Evolutionary conservation across 1,284 basidiomycete genomes (phyloP), one percentile per base, ranked within the genome.

Genomic region (Wolfiporia cocos): DNA sequence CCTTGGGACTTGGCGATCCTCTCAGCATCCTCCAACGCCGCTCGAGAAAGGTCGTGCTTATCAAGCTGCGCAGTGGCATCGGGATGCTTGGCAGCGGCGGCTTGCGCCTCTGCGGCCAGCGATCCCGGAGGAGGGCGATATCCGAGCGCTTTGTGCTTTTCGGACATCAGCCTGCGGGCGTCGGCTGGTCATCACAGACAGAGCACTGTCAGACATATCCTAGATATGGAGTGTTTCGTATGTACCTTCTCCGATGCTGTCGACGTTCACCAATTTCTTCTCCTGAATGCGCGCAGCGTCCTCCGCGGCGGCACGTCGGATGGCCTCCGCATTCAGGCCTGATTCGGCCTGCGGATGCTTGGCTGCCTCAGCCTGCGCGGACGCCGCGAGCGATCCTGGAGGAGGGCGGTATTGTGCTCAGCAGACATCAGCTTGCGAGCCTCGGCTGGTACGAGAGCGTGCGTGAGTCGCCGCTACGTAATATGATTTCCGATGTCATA

Each of bases 401-500:
- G 62, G 60, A 7, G 62, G 61, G 18, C 57, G 59, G 49, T 58
- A 63, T 57, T 56, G 50, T 63, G 61, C 39, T 64, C 61, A 32
- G 53, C 50, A 2, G 61, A 63, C 55, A 62, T 56, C n/a, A 62
- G 52, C 23, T 48, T 55, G 28, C 60, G 55, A 3, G 58, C 58
- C 17, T 55, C 58, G 17, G 49, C 53, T 55, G 46, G 5, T 28
- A 20, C 20, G 14, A 19, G 14, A 15, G 11, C 17, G 20, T 19
- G 18, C 7, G 11, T n/a, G 12, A 33, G 31, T 10, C 31, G 12
- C 6, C 12, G 9, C 7, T 7, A 14, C 31, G 31, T 17, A 7
- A 14, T 6, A 33, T 10, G 31, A 17, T 33, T 10, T 17, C 6
- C 18, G 7, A 17, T 6, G 17, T 11, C 54, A n/a, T 31, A 34